Evolutionary conservation across 257 asterid genomes (phyloP).

Genomic region (Nicotiana obtusifolia): DNA sequence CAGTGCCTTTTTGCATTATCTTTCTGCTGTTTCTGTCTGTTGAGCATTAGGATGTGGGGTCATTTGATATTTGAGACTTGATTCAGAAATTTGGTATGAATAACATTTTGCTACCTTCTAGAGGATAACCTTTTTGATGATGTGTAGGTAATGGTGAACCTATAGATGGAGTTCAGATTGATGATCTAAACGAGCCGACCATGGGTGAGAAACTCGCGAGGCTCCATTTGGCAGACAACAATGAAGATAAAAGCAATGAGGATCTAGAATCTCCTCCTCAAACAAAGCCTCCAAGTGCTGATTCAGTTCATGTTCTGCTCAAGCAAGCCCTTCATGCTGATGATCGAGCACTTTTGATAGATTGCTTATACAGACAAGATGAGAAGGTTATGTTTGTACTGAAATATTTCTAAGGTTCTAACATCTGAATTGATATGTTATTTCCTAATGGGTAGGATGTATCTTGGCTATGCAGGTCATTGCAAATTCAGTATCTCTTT

Average conservation of each 20-base stretch:
- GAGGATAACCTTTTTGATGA: conserved; percentile 11
- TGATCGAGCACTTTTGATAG: conserved; percentile 72
- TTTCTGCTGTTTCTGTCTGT: background rate
- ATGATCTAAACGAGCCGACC: conserved; percentile 73
- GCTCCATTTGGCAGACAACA: conserved; percentile 45
- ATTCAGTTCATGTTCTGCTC: conserved; percentile 73
- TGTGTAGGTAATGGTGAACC: conserved; percentile 41
- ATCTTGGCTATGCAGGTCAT: conserved; percentile 51
- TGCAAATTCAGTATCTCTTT: conserved; percentile 55
- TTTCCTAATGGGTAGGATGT: conserved; percentile 4
- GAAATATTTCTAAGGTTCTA: background rate
- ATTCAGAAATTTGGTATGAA: background rate
- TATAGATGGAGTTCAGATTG: conserved; percentile 34
- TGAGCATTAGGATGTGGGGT: background rate
- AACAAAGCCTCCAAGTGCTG: conserved; percentile 83
- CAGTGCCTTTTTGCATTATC: background rate
- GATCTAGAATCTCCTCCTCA: conserved; percentile 20
- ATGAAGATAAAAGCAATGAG: conserved; percentile 25
- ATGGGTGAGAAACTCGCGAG: conserved; percentile 85
- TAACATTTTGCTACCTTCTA: background rate
- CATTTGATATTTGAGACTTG: background rate
- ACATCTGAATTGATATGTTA: background rate
- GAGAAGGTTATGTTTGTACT: conserved; percentile 51
- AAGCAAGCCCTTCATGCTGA: conserved; percentile 88
- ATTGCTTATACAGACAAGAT: conserved; percentile 84